Conservation (phyloP, 1,139 yeast species). For the Geotrichum klebahnii region DNA sequence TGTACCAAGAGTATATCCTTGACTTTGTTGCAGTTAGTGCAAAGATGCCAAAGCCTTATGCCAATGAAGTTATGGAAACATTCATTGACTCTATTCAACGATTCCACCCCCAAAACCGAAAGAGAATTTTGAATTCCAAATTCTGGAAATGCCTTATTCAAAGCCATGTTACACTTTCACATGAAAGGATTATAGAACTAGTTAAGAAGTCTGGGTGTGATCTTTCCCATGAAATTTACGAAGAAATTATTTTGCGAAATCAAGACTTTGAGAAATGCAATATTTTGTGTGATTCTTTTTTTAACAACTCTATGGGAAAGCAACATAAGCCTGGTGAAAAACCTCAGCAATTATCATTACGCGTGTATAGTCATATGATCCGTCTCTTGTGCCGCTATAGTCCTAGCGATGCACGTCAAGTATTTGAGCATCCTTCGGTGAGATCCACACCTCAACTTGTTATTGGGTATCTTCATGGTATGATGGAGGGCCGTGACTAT, state of each 20-base stretch:
- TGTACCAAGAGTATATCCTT: not conserved
- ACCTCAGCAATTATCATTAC: constrained; percentile 6
- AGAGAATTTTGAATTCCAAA: not conserved
- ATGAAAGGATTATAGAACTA: constrained; percentile 4
- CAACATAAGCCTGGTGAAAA: not conserved
- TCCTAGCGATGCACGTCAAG: constrained; percentile 10
- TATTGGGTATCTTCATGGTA: constrained; percentile 10
- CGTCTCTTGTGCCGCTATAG: constrained; percentile 10
- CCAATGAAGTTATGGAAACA: not conserved
- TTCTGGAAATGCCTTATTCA: constrained; percentile 5
- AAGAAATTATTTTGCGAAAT: constrained; percentile 9
- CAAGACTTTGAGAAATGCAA: constrained; percentile 11
- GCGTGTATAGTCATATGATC: constrained; percentile 16
- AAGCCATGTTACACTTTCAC: not conserved
- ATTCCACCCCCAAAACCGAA: not conserved
- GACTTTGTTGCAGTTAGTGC: constrained; percentile 3
- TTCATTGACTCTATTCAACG: constrained; percentile 4
- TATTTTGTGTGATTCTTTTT: constrained; percentile 5
- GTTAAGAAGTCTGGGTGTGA: not conserved
- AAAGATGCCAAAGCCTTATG: constrained; percentile 4
- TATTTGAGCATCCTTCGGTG: constrained; percentile 6
- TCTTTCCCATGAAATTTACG: constrained; percentile 2
- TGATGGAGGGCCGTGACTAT: constrained; percentile 13
- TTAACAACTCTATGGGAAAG: not conserved
- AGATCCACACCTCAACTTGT: constrained; percentile 2